Evolutionary conservation across 192 early-diverging fungal genomes (phyloP), one percentile per base, ranked within the genome.

Genomic region (Coemansia sp.): DNA sequence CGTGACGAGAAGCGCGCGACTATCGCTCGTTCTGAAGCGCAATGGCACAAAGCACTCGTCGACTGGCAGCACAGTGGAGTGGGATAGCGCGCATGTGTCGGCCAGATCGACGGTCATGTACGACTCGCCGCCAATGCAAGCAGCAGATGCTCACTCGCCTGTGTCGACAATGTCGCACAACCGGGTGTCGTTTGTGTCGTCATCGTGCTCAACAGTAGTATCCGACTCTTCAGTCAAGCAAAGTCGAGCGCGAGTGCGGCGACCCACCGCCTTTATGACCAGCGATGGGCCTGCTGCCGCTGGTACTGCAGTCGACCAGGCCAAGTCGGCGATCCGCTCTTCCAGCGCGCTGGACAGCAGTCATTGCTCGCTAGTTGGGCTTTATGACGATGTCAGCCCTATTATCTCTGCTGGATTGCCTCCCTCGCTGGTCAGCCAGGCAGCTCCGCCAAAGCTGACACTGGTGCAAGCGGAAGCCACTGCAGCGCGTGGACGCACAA

Each of bases 121-220:
- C 27, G 80, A 83, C 31, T 41, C 79, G 15, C 57, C 69, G 46
- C 66, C 71, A 31, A 39, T 68, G 46, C 55, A 38, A 9, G 24
- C 64, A 2, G 47, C 70, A 6, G 73, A 61, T 22, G 34, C 72
- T 2, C 57, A 57, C 47, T 77, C 80, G 13, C 80, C 80, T 7
- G 62, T 71, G 44, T 78, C 75, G 18, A 75, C 75, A 8, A 46
- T 75, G 10, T 74, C 75, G 72, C 75, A 64, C 64, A 69, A 82
- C 64, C 69, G 80, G n/a, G 69, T 70, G 22, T 83, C 81, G 24
- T 50, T 78, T 41, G 73, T 83, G 24, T 83, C 80, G 11, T 81
- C 79, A 7, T 75, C 81, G 20, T 83, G 81, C 73, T 83, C 81
- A 15, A 83, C 81, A 0, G 71, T 83, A 38, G 81, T 72, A 13